Evolutionary conservation across 805 yeast genomes (phyloP), one percentile per base, ranked within the genome.

Genomic region (Kazachstania kunashirensis): DNA sequence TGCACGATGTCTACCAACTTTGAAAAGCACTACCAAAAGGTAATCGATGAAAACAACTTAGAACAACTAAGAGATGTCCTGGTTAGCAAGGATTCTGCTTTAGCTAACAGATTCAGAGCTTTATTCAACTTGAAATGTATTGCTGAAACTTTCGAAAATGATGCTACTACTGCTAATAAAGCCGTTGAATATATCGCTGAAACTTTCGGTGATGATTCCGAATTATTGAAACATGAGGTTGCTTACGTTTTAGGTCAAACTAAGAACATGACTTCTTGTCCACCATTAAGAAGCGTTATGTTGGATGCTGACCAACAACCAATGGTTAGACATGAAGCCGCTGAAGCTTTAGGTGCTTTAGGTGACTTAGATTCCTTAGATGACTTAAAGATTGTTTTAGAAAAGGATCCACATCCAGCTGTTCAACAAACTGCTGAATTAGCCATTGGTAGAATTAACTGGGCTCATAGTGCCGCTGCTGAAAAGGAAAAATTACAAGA

Each of bases 301-400:
- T 62, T 64, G 33, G 77, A 79, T 57, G 53, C 57, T 17, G 68
- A 67, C 48, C 97, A 89, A 66, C 92, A 83, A 56, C 69, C 83
- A 42, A 92, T 92, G 97, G 99, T 92, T 25, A 81, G 99, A 61
- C 99, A 92, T 61, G 99, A 92, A 62, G 98, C 98, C 13, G 98
- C 98, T 6, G 99, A 92, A 63, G 98, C 97, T 29, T 69, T 92
- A 38, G 99, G 98, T 43, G 98, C 98, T 30, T 68, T 92, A 36
- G 95, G 95, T 33, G 95, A 86, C 59, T 60, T 63, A 28, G 79
- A 73, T 5, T 81, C 94, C 11, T 59, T 92, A 38, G 73, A 67
- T 1, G 57, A 86, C 33, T 71, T 92, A 48, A 63, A 73, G 43
- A 65, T 77, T 37, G 85, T 79, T 60, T 68, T 62, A 49, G 60